Evolutionary conservation across 805 yeast species (phyloP), one percentile per base, ranked within the genome.

Genomic region (Candida sithepensis): DNA sequence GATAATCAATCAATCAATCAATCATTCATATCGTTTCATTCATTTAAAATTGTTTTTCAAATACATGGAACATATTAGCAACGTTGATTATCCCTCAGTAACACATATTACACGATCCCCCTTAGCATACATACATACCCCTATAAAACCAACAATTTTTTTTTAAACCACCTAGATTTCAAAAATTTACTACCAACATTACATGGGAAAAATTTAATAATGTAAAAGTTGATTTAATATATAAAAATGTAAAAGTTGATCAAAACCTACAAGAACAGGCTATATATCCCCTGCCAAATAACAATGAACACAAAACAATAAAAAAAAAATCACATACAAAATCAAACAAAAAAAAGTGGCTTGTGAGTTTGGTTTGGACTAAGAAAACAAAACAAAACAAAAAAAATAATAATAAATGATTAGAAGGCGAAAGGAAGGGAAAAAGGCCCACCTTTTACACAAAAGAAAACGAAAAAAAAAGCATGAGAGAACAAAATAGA

Each of bases 401-500:
- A n/a, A 37, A 45, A 32, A 19, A 37, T 30, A 43, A 44, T n/a
- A 32, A 26, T 38, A 34, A 32, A 39, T 38, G n/a, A 24, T 7
- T 24, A 24, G 20, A 22, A 38, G 5, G 18, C 24, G 2, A 37
- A n/a, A 41, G 41, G 28, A 41, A 39, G 28, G 43, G 28, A 40
- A 16, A 34, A 33, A 36, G 23, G 26, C 39, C 36, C 43, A 32
- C 28, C 6, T 24, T 6, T 7, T 24, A n/a, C n/a, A n/a, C 10
- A 24, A 33, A 32, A 36, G 33, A 24, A 23, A 32, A 30, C 28
- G 50, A 45, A 47, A 38, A 42, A 46, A 45, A 51, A 48, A 44
- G 42, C 45, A 45, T 39, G 14, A 37, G 34, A 44, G 39, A 18
- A 16, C 40, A 44, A 39, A 33, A 41, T 14, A 7, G 20, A 23